phyloP scores from a whole-genome alignment of 306 rosid genomes.

The Fragaria ananassa region DNA sequence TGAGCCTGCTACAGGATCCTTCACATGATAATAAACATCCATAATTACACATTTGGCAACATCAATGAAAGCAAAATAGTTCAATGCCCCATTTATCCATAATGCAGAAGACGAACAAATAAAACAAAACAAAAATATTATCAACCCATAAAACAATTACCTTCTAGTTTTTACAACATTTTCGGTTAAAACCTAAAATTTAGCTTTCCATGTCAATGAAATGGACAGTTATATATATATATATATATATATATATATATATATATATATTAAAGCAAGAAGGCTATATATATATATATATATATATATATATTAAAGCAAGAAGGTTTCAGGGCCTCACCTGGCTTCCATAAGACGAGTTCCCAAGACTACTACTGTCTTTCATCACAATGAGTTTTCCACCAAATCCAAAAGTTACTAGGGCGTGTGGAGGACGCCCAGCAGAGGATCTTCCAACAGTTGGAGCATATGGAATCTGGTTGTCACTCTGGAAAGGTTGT shows the following conservation, averaged over 20 bases:
- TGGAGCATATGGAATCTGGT: conserved; percentile 55
- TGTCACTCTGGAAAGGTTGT: conserved; percentile 51
- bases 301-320: neutral
- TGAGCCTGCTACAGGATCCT: conserved; percentile 63
- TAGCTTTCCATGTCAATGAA: neutral
- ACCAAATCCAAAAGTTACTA: conserved; percentile 91
- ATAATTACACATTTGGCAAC: conserved; percentile 30
- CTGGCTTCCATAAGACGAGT: conserved; percentile 64
- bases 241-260: no score
- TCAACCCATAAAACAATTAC: neutral
- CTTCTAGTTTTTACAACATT: neutral
- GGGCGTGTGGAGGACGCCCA: conserved; percentile 88
- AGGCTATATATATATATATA: neutral
- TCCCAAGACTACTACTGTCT: conserved; percentile 42
- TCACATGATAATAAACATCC: conserved; percentile 39
- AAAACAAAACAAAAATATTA: neutral
- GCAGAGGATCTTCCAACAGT: conserved; percentile 65
- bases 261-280: conserved; percentile 10
- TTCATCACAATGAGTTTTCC: conserved; percentile 88
- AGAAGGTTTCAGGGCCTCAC: conserved; percentile 43
- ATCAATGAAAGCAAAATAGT: conserved; percentile 17
- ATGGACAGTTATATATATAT: neutral
- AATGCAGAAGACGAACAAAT: neutral
- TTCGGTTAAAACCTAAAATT: neutral
- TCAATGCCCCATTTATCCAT: conserved; percentile 7